Base-by-base conservation (phyloP, 2,329 filamentous ascomycete genomes). In the Aspergillus pseudoterreus region DNA sequence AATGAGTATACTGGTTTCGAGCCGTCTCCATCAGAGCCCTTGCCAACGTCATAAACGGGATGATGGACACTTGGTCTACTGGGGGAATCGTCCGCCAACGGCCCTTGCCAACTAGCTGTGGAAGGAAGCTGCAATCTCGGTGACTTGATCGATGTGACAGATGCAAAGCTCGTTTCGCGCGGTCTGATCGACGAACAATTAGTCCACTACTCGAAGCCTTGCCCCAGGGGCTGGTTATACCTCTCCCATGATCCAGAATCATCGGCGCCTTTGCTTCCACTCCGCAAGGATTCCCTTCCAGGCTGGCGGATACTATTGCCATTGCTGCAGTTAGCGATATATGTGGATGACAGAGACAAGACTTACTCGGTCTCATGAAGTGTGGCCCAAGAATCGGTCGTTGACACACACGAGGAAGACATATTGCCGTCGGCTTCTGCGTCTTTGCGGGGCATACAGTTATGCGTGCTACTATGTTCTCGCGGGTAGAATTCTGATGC, bases 301-400 rank as follows among this genome's bases (percentile, higher is more conserved):
- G 27, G 8, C 5, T 8, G n/a, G 19, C 4, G 19, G 10, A 43
- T 30, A 30, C 27, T 30, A 8, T 30, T 30, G 10, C 8, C 27
- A 10, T 55, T 54, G 33, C 54, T 60, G 35, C 35, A 17, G 15
- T 38, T 6, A 12, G 61, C 39, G 58, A 55, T n/a, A 47, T 6
- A 14, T 22, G 21, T 21, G 30, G 2, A 1, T 8, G 1, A 30
- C 6, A 30, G 4, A 43, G 14, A 14, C 14, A 15, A 27, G n/a
- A 54, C 61, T 57, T 53, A 63, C 61, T 56, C 56, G 52, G 41
- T 47, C 21, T 59, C 56, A 41, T 55, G 49, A 24, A 55, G 50
- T 8, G 60, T 61, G n/a, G 57, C 54, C 61, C 61, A 61, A 2
- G 61, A 63, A 46, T 61, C 55, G 21, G 55, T 56, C 32, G 59